Evolutionary conservation across 768 basidiomycete genomes (phyloP), one percentile per base, ranked within the genome.

Genomic region (Pleurotus giganteus): DNA sequence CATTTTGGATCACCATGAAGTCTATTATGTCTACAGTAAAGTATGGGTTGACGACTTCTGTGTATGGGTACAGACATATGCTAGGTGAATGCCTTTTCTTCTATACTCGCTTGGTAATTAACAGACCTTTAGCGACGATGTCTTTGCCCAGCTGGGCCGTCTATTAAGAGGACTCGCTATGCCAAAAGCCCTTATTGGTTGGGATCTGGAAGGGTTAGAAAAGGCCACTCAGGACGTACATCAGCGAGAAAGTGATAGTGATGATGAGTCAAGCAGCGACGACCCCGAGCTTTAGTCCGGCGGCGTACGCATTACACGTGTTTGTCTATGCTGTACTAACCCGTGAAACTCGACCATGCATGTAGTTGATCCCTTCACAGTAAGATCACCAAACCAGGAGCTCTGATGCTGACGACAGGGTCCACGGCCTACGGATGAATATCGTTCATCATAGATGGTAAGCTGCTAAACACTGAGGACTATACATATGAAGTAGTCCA

Each of bases 1-100:
- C 36, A 83, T 91, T 45, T 69, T 94, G 58, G 90, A 91, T 62
- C 85, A 82, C 61, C 89, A 91, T 59, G 90, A 91, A 58, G 85
- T 89, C 8, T 94, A 94, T 69, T 92, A 91, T 66, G 76, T 91
- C n/a, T 94, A 91, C 67, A 86, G 82, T 68, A 91, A 90, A 66
- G 80, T 92, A 29, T 94, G 91, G 91, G 60, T 92, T 41, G 86
- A 91, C 58, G 91, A 93, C 63, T 86, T 89, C 61, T 89, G 87
- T 60, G 80, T 85, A n/a, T 93, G 91, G 91, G 73, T 80, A 31
- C 86, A 90, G 61, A 73, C 79, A 7, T 75, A 75, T 60, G 84
- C 87, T n/a, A 82, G 77, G 91, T 92, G 61, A 57, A 32, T 55
- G 21, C 13, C 27, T 47, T 17, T 19, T 11, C 19, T 45, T 29